These are phyloP conservation scores for Caryopteris hybrid DNA, from an alignment of 305 asterid genomes.

Conservation along the genomic window DNA sequence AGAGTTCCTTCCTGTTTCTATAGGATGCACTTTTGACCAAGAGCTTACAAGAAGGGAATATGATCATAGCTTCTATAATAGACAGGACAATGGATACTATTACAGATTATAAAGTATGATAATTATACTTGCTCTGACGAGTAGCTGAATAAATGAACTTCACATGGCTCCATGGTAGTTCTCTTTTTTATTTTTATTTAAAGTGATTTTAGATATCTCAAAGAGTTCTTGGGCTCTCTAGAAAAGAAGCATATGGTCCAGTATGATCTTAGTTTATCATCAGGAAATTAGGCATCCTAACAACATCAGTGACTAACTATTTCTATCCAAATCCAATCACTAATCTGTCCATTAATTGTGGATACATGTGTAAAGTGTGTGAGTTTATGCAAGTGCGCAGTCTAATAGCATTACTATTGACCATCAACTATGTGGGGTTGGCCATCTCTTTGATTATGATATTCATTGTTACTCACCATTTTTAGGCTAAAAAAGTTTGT, in stretches of 20 bases:
- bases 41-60: not conserved
- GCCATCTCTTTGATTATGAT: conserved; percentile 2
- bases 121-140: not conserved
- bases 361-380: conserved; percentile 13
- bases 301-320: not conserved
- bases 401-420: not conserved
- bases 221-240: too few species aligned
- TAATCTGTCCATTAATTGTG: conserved; percentile 6
- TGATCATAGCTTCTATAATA: conserved; percentile 15
- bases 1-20: conserved; percentile 15
- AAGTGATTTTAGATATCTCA: conserved; percentile 14
- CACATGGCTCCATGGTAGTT: too few species aligned
- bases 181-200: too few species aligned
- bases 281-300: conserved; percentile 16
- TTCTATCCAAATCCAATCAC: not conserved
- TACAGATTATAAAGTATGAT: not conserved
- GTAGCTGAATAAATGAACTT: conserved; percentile 6
- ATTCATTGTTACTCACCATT: conserved; percentile 10
- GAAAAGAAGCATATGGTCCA: not conserved
- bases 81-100: not conserved
- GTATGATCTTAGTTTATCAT: conserved; percentile 8
- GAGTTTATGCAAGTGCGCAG: not conserved
- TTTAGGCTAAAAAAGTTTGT: not conserved
- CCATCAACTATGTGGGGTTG: conserved; percentile 14
- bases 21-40: conserved; percentile 27